Conservation (phyloP, 2,329 filamentous ascomycete genomes). For the Ciborinia camelliae region DNA sequence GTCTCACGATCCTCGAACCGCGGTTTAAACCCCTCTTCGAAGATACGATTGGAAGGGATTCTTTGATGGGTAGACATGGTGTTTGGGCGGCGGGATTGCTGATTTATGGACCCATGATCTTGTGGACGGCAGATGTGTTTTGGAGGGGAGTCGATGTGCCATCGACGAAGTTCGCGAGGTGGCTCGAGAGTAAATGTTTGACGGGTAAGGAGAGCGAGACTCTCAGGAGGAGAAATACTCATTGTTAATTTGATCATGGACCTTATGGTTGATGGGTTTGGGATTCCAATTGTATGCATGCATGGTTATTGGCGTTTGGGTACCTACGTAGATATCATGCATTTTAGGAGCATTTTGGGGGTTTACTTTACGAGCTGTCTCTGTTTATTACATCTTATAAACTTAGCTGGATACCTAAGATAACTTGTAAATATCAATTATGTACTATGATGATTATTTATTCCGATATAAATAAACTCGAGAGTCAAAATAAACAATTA, state of each 20-base stretch:
- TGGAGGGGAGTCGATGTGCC: conserved; percentile 54
- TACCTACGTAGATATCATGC: background rate
- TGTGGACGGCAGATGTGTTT: conserved; percentile 56
- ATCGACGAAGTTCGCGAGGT: conserved; percentile 48
- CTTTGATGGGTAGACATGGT: conserved; percentile 29
- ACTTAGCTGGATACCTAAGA: too few relatives aligned
- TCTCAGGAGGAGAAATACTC: background rate
- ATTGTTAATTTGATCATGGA: background rate
- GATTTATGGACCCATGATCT: conserved; percentile 45
- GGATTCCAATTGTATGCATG: background rate
- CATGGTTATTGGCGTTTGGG: conserved; percentile 1
- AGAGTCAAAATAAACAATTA: too few relatives aligned
- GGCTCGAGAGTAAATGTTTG: conserved; percentile 41
- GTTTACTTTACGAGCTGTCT: background rate
- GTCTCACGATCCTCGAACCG: conserved; percentile 40
- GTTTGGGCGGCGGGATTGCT: conserved; percentile 41
- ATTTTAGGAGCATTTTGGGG: background rate
- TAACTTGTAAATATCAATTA: too few relatives aligned
- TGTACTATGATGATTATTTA: too few relatives aligned
- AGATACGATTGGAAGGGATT: conserved; percentile 23
- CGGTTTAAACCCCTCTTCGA: conserved; percentile 29
- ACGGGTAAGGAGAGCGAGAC: conserved; percentile 21
- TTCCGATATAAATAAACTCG: too few relatives aligned
- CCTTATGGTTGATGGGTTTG: background rate
- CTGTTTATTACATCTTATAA: background rate